Percentiles rank a stretch among this genome's conserved stretches.
These are phyloP conservation scores for Myotisia sp. DNA, from an alignment of 2,329 filamentous ascomycete species.

Conservation along the genomic window DNA sequence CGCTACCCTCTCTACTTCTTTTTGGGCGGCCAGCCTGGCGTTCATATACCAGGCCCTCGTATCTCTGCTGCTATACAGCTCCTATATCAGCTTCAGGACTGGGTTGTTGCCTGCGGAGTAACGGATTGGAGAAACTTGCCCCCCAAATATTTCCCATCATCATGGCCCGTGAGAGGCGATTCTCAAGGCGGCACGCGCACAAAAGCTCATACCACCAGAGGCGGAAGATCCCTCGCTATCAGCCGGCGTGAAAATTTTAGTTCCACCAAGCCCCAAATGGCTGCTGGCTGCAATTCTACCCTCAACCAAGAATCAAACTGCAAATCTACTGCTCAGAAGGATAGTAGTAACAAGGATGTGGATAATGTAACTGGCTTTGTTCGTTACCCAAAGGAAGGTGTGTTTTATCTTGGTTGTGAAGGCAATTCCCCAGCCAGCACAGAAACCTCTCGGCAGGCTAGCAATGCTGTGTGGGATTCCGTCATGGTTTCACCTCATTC, in stretches of 20 bases:
- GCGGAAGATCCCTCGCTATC: not conserved
- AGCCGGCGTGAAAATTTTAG: no score
- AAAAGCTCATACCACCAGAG: not conserved
- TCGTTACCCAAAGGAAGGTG: no score
- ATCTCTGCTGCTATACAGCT: conserved; percentile 10
- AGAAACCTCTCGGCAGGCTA: not conserved
- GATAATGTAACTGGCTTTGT: no score
- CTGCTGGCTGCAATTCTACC: no score
- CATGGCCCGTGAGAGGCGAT: conserved; percentile 9
- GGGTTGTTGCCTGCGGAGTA: conserved; percentile 7
- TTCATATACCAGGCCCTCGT: conserved; percentile 11
- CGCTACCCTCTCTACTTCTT: conserved; percentile 14
- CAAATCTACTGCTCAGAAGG: no score
- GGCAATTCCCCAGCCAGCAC: not conserved
- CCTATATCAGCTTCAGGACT: conserved; percentile 12
- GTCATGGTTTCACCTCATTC: no score
- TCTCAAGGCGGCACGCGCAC: not conserved
- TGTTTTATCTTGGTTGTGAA: not conserved
- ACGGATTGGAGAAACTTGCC: conserved; percentile 14
- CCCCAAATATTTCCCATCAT: conserved; percentile 9
- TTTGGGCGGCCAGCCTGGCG: conserved; percentile 7
- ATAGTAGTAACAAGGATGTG: no score
- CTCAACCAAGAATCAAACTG: no score
- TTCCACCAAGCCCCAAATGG: no score
- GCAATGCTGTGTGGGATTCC: no score